Evolutionary conservation across 176 grass and related monocot genomes (phyloP).

Genomic region (Triticum monococcum): DNA sequence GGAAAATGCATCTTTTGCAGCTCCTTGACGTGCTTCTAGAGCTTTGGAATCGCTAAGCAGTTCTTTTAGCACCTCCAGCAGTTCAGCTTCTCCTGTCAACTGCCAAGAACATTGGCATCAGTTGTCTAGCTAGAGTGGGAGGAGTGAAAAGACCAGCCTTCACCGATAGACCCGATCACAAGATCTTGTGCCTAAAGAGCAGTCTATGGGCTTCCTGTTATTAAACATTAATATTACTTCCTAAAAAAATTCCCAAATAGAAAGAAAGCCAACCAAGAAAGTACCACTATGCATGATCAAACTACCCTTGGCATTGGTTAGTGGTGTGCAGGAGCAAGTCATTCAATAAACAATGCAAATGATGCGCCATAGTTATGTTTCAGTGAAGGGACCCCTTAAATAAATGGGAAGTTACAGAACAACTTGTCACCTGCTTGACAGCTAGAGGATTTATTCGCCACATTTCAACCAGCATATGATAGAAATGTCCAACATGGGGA

Average conservation of each 20-base stretch:
- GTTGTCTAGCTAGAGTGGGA: not conserved
- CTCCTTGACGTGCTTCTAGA: conserved; percentile 47
- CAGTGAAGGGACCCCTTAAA: not conserved
- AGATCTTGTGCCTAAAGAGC: not conserved
- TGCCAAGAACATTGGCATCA: conserved; percentile 34
- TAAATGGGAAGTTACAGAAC: not conserved
- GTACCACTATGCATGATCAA: not conserved
- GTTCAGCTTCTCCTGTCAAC: conserved; percentile 65
- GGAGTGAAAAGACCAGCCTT: not conserved
- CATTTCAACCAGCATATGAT: conserved; percentile 87
- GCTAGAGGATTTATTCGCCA: conserved; percentile 63
- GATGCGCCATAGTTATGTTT: not conserved
- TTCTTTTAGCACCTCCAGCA: conserved; percentile 57
- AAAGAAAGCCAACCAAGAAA: conserved; percentile 1
- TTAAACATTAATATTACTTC: not conserved
- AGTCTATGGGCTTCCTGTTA: not conserved
- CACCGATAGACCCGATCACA: not conserved
- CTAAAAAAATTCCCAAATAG: not conserved
- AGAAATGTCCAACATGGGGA: conserved; percentile 80
- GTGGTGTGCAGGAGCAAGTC: not conserved
- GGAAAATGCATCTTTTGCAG: conserved; percentile 69
- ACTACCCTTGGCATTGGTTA: not conserved
- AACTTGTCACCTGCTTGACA: conserved; percentile 59
- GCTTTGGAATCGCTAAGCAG: conserved; percentile 52
- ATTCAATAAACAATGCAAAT: not conserved